Percentiles rank a stretch among this genome's conserved stretches.
phyloP scores from a whole-genome alignment of 2,329 filamentous ascomycete species.

The Pseudogymnoascus sp. region DNA sequence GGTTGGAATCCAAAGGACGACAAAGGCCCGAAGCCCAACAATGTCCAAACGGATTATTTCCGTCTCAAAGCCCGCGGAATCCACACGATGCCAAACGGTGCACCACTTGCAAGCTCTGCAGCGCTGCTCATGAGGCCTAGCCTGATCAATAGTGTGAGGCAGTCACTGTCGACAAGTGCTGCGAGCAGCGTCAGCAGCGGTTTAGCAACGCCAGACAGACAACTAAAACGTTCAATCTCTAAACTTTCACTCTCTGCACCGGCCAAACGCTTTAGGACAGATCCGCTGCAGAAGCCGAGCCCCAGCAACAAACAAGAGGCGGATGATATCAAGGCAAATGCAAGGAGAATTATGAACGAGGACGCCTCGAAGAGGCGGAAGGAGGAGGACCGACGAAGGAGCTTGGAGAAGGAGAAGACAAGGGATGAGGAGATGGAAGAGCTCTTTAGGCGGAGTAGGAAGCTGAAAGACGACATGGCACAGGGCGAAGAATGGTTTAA shows the following conservation, averaged over 20 bases:
- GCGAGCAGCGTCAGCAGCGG: slow-evolving; percentile 13
- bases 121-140: slow-evolving; percentile 23
- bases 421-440: slow-evolving; percentile 25
- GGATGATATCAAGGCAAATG: slow-evolving; percentile 14
- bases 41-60: slow-evolving; percentile 31
- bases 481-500: slow-evolving; percentile 28
- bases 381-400: not conserved
- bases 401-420: slow-evolving; percentile 13
- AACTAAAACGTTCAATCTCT: slow-evolving; percentile 16
- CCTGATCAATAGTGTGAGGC: slow-evolving; percentile 20
- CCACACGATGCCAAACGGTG: slow-evolving; percentile 25
- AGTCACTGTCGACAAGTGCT: slow-evolving; percentile 17
- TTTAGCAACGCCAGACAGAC: slow-evolving; percentile 8
- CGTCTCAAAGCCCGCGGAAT: slow-evolving; percentile 31
- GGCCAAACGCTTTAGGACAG: not conserved
- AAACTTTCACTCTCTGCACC: not conserved
- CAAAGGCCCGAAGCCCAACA: slow-evolving; percentile 20
- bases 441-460: slow-evolving; percentile 29
- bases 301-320: slow-evolving; percentile 22
- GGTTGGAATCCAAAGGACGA: slow-evolving; percentile 5
- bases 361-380: not conserved
- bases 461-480: slow-evolving; percentile 29
- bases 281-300: slow-evolving; percentile 17
- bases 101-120: slow-evolving; percentile 26
- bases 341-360: slow-evolving; percentile 6